phyloP scores from a whole-genome alignment of 1,284 basidiomycete species.

The Austroboletus novae-zelandiae region DNA sequence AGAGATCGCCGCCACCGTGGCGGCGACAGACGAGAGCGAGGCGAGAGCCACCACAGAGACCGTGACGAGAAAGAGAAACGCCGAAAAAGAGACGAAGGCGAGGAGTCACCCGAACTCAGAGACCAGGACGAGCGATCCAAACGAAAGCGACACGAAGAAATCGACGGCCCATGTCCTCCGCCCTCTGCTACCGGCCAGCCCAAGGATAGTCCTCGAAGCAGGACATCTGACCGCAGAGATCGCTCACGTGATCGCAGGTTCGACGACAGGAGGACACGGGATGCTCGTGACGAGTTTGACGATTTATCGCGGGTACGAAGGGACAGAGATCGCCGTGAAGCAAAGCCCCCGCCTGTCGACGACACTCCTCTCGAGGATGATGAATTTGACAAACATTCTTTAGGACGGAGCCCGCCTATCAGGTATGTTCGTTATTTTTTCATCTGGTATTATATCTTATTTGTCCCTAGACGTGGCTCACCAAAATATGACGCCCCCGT shows the following conservation, averaged over 20 bases:
- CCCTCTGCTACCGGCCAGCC: conserved; percentile 28
- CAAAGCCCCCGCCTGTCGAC: conserved; percentile 25
- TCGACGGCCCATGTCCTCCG: conserved; percentile 38
- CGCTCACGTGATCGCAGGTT: conserved; percentile 56
- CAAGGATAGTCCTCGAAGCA: conserved; percentile 55
- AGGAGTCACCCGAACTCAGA: conserved; percentile 39
- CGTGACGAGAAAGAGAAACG: conserved; percentile 50
- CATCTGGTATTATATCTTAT: conserved; percentile 11
- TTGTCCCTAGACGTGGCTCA: conserved; percentile 55
- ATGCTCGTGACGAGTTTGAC: conserved; percentile 60
- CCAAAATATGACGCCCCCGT: conserved; percentile 67
- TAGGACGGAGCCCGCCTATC: conserved; percentile 40
- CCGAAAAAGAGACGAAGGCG: conserved; percentile 59
- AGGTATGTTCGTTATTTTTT: conserved; percentile 33
- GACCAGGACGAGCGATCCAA: conserved; percentile 55
- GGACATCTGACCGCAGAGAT: conserved; percentile 46
- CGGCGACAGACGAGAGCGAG: conserved; percentile 49
- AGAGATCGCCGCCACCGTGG: conserved; percentile 46
- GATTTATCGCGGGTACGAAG: conserved; percentile 44
- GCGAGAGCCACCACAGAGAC: conserved; percentile 40
- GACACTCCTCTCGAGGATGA: conserved; percentile 34
- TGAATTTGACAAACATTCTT: conserved; percentile 28
- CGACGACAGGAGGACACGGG: conserved; percentile 49
- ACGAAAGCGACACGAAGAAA: conserved; percentile 53
- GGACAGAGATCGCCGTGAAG: conserved; percentile 39